Base-by-base conservation (phyloP, 2,329 filamentous ascomycete genomes). In the Neofusicoccum kwambonambiense region DNA sequence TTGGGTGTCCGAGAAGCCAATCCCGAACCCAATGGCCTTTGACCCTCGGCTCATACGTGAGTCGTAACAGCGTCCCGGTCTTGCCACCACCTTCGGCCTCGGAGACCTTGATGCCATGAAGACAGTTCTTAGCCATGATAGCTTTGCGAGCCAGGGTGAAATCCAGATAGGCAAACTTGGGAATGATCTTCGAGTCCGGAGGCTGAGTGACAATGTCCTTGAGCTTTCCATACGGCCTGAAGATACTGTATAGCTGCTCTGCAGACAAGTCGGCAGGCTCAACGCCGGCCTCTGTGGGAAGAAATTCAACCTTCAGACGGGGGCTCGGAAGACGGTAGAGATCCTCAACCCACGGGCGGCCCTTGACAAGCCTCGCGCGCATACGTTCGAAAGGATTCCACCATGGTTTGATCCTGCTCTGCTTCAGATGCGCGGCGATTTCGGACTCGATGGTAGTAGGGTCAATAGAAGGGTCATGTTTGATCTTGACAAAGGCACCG, bases 281-380 rank as follows among this genome's bases (percentile, higher is more conserved):
- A 1, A 82, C 84, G n/a, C 91, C 92, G 0, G 91, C 85, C 31
- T 85, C 84, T 0, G 87, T 85, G 3, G 93, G 87, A 7, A 94
- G 84, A 68, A 97, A 98, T 73, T 98, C 94, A 22, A 97, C 88
- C 70, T 87, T 90, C 42, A 99, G 73, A 34, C 91, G 84, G 45
- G 83, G 83, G 65, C 89, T 92, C 0, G 95, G 95, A 58, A 93
- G 88, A 6, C 93, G 87, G 70, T 92, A 90, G 34, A 99, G 80
- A 74, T 99, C 95, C 73, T 98, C 95, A 2, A 98, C 85, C 95
- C 95, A 99, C 0, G 95, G 95, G 22, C 89, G 87, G 9, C 95
- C 95, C 64, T 87, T 83, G 2, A 99, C 95, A 6, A 93, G 80
- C 13, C 84, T 87, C 3, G 88, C 87, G 61, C 86, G 84, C 44